Conservation (phyloP, 352 stramenopile genomes). For the Albugo candida region DNA sequence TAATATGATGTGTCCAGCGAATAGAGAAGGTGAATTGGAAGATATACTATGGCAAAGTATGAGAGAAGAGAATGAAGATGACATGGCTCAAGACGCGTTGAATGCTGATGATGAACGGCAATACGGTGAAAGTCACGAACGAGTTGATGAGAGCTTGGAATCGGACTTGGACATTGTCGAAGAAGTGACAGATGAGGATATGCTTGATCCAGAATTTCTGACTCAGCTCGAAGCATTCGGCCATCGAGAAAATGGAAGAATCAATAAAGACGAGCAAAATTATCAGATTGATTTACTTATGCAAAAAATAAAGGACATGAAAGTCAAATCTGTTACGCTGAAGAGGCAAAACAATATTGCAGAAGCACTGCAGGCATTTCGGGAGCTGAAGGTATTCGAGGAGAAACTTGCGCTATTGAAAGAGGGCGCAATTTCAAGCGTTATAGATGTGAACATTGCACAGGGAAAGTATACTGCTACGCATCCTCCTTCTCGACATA, state of each 20-base stretch:
- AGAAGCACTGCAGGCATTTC: background rate
- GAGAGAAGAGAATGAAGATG: background rate
- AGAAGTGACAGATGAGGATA: constrained; percentile 60
- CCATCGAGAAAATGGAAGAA: constrained; percentile 21
- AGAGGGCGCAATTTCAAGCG: background rate
- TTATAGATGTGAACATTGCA: background rate
- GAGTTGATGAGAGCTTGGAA: background rate
- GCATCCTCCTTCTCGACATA: no score
- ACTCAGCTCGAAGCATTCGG: constrained; percentile 33
- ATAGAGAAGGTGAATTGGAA: constrained; percentile 24
- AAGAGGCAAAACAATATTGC: constrained; percentile 1
- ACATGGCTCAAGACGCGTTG: background rate
- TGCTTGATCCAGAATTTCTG: constrained; percentile 47
- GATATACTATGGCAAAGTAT: background rate
- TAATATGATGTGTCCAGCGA: constrained; percentile 29
- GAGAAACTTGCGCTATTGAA: background rate
- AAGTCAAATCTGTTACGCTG: constrained; percentile 1
- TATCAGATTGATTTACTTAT: constrained; percentile 16
- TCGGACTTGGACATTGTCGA: constrained; percentile 10
- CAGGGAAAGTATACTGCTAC: no score
- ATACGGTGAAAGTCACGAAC: background rate
- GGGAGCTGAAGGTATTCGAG: background rate
- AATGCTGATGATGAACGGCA: constrained; percentile 2
- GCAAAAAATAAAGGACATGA: constrained; percentile 17
- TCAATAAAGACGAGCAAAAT: constrained; percentile 36